phyloP scores from a whole-genome alignment of 345 rosid species.

The Citrus mangshanensis region DNA sequence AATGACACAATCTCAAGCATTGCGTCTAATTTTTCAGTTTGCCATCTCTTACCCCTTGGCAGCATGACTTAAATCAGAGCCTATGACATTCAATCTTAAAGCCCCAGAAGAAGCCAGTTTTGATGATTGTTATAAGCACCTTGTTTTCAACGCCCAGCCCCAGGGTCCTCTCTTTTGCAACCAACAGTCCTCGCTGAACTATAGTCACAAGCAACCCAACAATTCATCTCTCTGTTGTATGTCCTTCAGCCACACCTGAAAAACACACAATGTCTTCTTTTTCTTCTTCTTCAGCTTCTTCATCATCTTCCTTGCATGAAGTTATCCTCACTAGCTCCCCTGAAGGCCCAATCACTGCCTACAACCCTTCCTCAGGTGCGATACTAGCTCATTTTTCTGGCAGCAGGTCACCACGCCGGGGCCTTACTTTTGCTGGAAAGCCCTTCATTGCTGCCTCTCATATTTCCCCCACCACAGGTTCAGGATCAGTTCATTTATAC shows the following conservation, averaged over 20 bases:
- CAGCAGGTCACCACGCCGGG: conserved; percentile 43
- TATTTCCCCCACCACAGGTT: conserved; percentile 30
- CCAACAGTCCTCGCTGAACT: neutral
- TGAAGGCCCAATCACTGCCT: conserved; percentile 40
- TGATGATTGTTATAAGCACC: conserved; percentile 12
- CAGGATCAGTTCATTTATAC: conserved; percentile 42
- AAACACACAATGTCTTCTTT: conserved; percentile 9
- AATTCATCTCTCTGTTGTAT: neutral
- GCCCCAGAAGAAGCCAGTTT: conserved; percentile 13
- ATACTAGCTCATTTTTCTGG: conserved; percentile 29
- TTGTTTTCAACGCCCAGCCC: conserved; percentile 16
- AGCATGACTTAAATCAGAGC: neutral
- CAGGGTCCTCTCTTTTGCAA: conserved; percentile 13
- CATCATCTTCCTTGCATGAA: conserved; percentile 20
- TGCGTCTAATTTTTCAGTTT: neutral
- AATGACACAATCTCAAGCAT: neutral
- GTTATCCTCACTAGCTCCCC: conserved; percentile 44
- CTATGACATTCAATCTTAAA: neutral
- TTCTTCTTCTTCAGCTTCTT: neutral
- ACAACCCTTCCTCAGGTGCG: conserved; percentile 30
- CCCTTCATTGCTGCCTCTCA: conserved; percentile 46
- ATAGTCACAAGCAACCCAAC: neutral
- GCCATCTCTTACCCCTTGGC: neutral
- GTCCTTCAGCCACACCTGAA: neutral
- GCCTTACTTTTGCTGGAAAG: conserved; percentile 34